Conservation (phyloP, 2,329 filamentous ascomycete species). For the Stemphylium lycopersici region DNA sequence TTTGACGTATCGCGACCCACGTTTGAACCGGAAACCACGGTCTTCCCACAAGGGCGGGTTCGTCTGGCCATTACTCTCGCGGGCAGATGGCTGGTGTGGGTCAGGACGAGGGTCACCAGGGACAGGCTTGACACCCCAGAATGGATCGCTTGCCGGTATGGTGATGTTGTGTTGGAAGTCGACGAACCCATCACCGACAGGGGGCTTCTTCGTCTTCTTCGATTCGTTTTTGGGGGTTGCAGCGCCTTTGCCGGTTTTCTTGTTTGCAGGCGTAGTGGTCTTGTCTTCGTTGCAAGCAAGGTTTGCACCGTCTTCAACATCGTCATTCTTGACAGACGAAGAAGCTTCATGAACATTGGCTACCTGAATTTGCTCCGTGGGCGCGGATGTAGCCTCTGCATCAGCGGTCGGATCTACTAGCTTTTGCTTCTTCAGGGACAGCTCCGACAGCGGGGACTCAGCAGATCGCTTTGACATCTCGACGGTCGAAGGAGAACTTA, state of each 20-base stretch:
- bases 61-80: constrained; percentile 26
- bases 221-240: not conserved
- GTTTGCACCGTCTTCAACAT: not conserved
- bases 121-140: constrained; percentile 30
- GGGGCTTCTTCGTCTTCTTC: constrained; percentile 9
- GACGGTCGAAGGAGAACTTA: not conserved
- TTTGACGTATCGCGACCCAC: constrained; percentile 19
- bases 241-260: not conserved
- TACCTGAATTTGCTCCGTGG: too few relatives aligned
- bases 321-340: not conserved
- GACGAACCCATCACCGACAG: constrained; percentile 15
- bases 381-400: not conserved
- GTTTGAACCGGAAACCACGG: constrained; percentile 28
- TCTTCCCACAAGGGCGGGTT: constrained; percentile 37
- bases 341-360: too few relatives aligned
- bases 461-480: constrained; percentile 16
- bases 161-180: not conserved
- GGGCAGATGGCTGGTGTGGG: constrained; percentile 24
- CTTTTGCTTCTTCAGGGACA: constrained; percentile 13
- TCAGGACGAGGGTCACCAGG: constrained; percentile 20
- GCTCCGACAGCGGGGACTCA: not conserved
- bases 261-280: not conserved
- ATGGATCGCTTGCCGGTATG: constrained; percentile 7
- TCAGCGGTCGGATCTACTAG: not conserved
- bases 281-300: not conserved